These are phyloP conservation scores for Sarocladiaceae sp. DNA, from an alignment of 2,329 filamentous ascomycete species.

Conservation along the genomic window DNA sequence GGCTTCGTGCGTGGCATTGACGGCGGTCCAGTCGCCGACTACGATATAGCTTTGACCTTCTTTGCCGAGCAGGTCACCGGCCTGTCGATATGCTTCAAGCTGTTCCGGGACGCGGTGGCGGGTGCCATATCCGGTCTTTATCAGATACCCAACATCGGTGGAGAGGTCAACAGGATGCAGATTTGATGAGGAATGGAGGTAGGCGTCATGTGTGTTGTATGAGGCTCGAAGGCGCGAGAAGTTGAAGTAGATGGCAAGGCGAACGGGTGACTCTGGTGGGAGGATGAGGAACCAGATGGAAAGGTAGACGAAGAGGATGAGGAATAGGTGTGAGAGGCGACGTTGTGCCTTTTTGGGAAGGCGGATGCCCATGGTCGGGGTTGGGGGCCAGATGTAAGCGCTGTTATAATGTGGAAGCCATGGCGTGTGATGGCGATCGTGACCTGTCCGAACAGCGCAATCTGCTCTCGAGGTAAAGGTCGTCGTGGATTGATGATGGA, in stretches of 20 bases:
- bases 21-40: constrained; percentile 45
- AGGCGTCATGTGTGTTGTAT: not conserved
- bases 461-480: too few relatives aligned
- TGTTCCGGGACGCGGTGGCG: constrained; percentile 42
- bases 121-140: constrained; percentile 55
- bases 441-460: too few relatives aligned
- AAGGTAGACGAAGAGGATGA: constrained; percentile 20
- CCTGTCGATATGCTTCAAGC: constrained; percentile 36
- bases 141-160: constrained; percentile 44
- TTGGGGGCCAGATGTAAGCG: not conserved
- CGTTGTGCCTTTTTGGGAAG: constrained; percentile 17
- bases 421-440: constrained; percentile 3
- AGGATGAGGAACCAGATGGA: constrained; percentile 23
- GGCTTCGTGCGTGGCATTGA: constrained; percentile 25
- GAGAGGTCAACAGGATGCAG: constrained; percentile 34
- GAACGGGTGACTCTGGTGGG: constrained; percentile 28
- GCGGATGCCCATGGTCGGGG: not conserved
- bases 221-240: constrained; percentile 21
- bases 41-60: constrained; percentile 41
- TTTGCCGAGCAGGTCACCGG: constrained; percentile 28
- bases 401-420: constrained; percentile 4
- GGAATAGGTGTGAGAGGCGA: constrained; percentile 19
- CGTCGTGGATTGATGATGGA: not conserved
- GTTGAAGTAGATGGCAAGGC: constrained; percentile 31
- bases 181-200: not conserved